Conservation (phyloP, 2,329 filamentous ascomycete species). For the Aspergillus quadricinctus region DNA sequence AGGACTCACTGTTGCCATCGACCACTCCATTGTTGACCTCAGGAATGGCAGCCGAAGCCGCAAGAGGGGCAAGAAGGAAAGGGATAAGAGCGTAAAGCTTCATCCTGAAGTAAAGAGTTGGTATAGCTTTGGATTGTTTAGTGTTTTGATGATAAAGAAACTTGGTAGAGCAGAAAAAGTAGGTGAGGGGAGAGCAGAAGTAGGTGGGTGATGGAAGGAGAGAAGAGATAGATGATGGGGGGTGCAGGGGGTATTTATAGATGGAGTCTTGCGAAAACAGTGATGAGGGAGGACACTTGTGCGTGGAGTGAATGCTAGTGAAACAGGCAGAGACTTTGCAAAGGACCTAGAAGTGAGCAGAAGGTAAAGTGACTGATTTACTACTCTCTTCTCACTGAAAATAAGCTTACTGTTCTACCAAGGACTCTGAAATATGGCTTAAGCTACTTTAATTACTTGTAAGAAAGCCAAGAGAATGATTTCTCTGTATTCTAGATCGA, state of each 20-base stretch:
- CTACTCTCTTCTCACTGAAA: neutral
- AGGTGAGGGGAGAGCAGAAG: neutral
- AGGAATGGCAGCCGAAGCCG: neutral
- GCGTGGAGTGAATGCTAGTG: neutral
- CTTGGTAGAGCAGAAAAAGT: neutral
- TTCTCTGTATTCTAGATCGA: too few relatives aligned
- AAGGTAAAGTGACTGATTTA: neutral
- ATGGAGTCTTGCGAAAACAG: neutral
- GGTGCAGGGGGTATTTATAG: neutral
- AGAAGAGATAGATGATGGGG: neutral
- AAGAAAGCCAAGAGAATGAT: too few relatives aligned
- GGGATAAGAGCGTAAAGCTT: neutral
- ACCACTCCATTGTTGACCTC: neutral
- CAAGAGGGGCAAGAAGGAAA: neutral
- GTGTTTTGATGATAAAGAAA: neutral
- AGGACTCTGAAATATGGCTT: too few relatives aligned
- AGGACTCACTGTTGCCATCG: neutral
- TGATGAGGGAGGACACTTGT: neutral
- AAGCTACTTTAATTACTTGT: too few relatives aligned
- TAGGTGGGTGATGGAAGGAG: neutral
- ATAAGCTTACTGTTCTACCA: neutral
- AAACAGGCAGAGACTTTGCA: neutral
- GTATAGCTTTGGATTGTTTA: neutral
- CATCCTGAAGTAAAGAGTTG: neutral
- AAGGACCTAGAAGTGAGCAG: neutral